Conservation (phyloP, 371 early-diverging fungal genomes). For the Syncephalastrum racemosum region DNA sequence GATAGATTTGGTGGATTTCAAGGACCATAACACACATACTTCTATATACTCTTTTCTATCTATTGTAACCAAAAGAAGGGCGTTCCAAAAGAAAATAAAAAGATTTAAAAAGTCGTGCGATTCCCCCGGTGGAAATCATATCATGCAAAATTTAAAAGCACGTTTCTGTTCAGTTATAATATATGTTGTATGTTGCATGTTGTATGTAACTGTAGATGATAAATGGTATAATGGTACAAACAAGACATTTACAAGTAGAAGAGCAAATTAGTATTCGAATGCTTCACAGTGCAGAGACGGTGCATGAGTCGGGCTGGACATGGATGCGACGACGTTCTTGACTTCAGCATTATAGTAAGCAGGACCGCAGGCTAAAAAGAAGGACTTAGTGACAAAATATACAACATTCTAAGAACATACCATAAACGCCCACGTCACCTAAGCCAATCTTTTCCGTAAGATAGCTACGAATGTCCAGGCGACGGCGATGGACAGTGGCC, state of each 20-base stretch:
- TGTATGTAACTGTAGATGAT: constrained; percentile 6
- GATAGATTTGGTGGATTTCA: background rate
- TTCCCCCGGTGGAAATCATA: constrained; percentile 2
- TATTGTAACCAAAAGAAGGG: no score
- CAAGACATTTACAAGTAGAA: background rate
- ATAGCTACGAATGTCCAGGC: constrained; percentile 11
- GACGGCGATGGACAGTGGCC: background rate
- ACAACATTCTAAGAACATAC: constrained; percentile 20
- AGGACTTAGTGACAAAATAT: background rate
- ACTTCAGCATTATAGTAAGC: constrained; percentile 25
- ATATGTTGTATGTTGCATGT: background rate
- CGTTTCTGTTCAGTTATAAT: background rate
- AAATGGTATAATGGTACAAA: constrained; percentile 4
- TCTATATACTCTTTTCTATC: no score
- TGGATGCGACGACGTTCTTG: constrained; percentile 32
- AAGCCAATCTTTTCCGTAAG: constrained; percentile 5
- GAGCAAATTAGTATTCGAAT: constrained; percentile 31
- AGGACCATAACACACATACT: constrained; percentile 2
- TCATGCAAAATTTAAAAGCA: background rate
- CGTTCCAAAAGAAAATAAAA: background rate
- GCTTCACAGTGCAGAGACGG: constrained; percentile 37
- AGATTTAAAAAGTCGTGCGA: no score
- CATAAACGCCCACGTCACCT: constrained; percentile 28
- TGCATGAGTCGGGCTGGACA: constrained; percentile 6
- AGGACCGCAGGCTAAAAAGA: constrained; percentile 44